Evolutionary conservation across 1,139 yeast genomes (phyloP).

Genomic region (Nakaseomyces glabratus): DNA sequence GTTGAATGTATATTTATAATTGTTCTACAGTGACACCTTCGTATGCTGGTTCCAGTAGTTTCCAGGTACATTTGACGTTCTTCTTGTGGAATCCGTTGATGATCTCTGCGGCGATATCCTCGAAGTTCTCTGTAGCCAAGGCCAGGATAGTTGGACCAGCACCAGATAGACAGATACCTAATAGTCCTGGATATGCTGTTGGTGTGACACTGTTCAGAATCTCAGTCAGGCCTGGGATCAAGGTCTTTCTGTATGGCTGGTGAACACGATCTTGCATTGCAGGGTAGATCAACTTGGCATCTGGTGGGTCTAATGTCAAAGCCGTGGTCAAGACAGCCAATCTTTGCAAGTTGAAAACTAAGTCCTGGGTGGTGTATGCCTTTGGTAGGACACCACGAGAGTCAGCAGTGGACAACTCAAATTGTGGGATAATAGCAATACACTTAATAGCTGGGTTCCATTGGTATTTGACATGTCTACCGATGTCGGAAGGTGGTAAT

Average conservation of each 20-base stretch:
- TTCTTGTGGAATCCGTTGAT: slow-evolving; percentile 58
- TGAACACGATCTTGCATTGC: slow-evolving; percentile 96
- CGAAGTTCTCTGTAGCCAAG: slow-evolving; percentile 81
- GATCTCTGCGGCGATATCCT: slow-evolving; percentile 71
- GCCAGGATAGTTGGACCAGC: slow-evolving; percentile 98
- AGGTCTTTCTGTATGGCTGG: slow-evolving; percentile 85
- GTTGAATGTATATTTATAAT: slow-evolving; percentile 10
- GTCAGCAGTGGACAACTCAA: slow-evolving; percentile 87
- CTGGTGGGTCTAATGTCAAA: slow-evolving; percentile 72
- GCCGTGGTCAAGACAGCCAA: slow-evolving; percentile 73
- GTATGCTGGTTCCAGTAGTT: slow-evolving; percentile 72
- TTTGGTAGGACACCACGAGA: slow-evolving; percentile 83
- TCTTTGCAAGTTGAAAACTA: slow-evolving; percentile 80
- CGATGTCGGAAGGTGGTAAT: slow-evolving; percentile 76
- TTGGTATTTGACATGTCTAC: slow-evolving; percentile 78
- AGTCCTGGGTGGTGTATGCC: slow-evolving; percentile 69
- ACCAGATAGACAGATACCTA: slow-evolving; percentile 92
- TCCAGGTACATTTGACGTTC: slow-evolving; percentile 69
- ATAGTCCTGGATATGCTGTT: slow-evolving; percentile 65
- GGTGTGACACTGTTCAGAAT: slow-evolving; percentile 80
- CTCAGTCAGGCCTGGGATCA: slow-evolving; percentile 84
- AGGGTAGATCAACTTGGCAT: slow-evolving; percentile 72
- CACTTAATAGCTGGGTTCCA: slow-evolving; percentile 82
- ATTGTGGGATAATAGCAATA: slow-evolving; percentile 83
- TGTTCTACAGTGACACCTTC: slow-evolving; percentile 60